Evolutionary conservation across 2,329 filamentous ascomycete species (phyloP).

Genomic region (Neocatenulostroma microsporum): DNA sequence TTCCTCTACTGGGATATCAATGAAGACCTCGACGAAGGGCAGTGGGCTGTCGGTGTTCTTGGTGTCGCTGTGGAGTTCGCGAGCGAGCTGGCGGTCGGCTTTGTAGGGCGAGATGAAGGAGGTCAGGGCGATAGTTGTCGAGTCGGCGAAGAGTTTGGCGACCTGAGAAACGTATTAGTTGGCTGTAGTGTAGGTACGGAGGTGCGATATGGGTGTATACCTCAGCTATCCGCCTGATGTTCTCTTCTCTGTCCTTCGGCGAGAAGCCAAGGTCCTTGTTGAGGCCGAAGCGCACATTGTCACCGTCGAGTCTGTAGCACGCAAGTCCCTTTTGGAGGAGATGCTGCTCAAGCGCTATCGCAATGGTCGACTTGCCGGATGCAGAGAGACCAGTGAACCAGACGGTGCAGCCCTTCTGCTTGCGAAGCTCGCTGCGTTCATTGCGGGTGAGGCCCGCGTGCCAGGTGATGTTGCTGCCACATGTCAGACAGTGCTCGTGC

Average conservation of each 20-base stretch:
- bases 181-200: neutral
- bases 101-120: conserved; percentile 96
- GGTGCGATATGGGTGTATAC: conserved; percentile 24
- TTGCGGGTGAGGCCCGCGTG: conserved; percentile 70
- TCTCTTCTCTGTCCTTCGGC: conserved; percentile 90
- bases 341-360: conserved; percentile 93
- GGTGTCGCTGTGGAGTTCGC: conserved; percentile 64
- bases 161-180: conserved; percentile 45
- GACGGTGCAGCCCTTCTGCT: conserved; percentile 86
- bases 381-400: conserved; percentile 97
- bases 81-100: conserved; percentile 74
- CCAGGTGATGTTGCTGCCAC: conserved; percentile 80
- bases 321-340: conserved; percentile 75
- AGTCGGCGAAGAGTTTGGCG: conserved; percentile 92
- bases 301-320: conserved; percentile 91
- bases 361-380: conserved; percentile 94
- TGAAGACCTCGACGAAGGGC: conserved; percentile 86
- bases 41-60: conserved; percentile 53
- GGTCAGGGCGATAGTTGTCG: conserved; percentile 77
- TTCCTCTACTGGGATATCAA: conserved; percentile 84
- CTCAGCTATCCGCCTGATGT: conserved; percentile 93
- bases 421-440: conserved; percentile 66
- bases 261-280: conserved; percentile 97
- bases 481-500: too few relatives aligned
- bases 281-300: conserved; percentile 96